Percentiles rank a stretch among this genome's conserved stretches.
phyloP scores from a whole-genome alignment of 1,139 yeast genomes.

The Pichia norvegensis region DNA sequence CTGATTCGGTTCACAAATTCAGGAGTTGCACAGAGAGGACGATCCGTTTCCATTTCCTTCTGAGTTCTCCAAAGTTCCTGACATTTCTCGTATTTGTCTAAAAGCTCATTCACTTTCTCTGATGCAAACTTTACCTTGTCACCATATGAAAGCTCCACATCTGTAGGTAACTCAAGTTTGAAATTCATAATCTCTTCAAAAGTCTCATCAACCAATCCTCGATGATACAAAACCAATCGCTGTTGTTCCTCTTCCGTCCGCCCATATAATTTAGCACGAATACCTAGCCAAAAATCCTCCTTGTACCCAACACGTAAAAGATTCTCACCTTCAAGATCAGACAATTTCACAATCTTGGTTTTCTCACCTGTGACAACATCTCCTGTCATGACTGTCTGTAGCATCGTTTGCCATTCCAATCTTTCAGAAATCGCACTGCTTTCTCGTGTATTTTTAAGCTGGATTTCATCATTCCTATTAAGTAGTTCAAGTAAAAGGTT shows the following conservation, averaged over 20 bases:
- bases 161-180: slow-evolving; percentile 36
- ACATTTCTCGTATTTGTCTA: slow-evolving; percentile 60
- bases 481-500: slow-evolving; percentile 36
- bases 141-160: slow-evolving; percentile 24
- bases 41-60: slow-evolving; percentile 71
- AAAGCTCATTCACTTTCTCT: slow-evolving; percentile 46
- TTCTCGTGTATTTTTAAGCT: slow-evolving; percentile 32
- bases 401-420: slow-evolving; percentile 94
- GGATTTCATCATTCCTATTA: slow-evolving; percentile 30
- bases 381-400: slow-evolving; percentile 83
- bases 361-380: slow-evolving; percentile 91
- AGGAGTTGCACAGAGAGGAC: slow-evolving; percentile 59
- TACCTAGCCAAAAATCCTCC: slow-evolving; percentile 76
- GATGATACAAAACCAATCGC: slow-evolving; percentile 58
- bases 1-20: slow-evolving; percentile 64
- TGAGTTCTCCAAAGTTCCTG: slow-evolving; percentile 75
- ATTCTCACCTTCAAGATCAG: slow-evolving; percentile 40
- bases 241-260: slow-evolving; percentile 77
- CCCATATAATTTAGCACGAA: slow-evolving; percentile 73
- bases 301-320: slow-evolving; percentile 51
- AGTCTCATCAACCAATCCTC: slow-evolving; percentile 67
- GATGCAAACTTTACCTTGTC: slow-evolving; percentile 25
- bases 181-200: slow-evolving; percentile 66
- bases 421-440: slow-evolving; percentile 71
- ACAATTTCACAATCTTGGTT: slow-evolving; percentile 56